Evolutionary conservation across 225 moss, liverwort and hornwort genomes (phyloP), one percentile per base, ranked within the genome.

Genomic region (Takakia lepidozioides): DNA sequence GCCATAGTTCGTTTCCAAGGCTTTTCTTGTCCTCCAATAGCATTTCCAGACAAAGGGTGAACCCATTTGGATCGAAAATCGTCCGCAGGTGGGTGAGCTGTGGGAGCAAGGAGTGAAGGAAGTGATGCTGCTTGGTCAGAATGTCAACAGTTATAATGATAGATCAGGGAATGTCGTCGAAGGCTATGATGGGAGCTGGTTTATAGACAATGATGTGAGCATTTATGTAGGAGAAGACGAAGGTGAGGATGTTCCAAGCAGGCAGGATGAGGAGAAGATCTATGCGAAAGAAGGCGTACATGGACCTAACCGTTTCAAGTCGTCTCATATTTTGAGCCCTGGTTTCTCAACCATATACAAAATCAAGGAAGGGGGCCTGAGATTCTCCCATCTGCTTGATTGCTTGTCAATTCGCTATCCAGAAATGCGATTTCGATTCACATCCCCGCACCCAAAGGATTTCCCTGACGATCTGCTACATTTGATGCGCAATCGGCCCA

Each of bases 51-150:
- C n/a, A n/a, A n/a, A n/a, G n/a, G n/a, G n/a, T n/a, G n/a, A n/a
- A n/a, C n/a, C n/a, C n/a, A n/a, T n/a, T n/a, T n/a, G n/a, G n/a
- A n/a, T n/a, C n/a, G n/a, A n/a, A n/a, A n/a, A n/a, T n/a, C n/a
- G 23, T 22, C 54, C 27, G 19, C 47, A 79, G 79, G 93, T 95
- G 32, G 95, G 80, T 30, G 95, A 95, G 53, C 80, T 95, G 34
- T 90, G 95, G 95, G 87, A 90, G 55, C 90, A 95, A 75, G 95
- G 90, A 25, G 82, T 90, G 16, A 90, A 74, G 63, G 95, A 95
- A 73, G 95, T 95, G 52, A 75, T 89, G 19, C 72, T 95, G 46
- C 66, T 95, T 20, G 95, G 95, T 35, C 95, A 95, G 48, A 95
- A 90, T 65, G 95, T 95, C 37, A 95, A 95, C 56, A 95, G 95